Conservation (phyloP, 495 filamentous ascomycete genomes). For the Bombardia bombarda region DNA sequence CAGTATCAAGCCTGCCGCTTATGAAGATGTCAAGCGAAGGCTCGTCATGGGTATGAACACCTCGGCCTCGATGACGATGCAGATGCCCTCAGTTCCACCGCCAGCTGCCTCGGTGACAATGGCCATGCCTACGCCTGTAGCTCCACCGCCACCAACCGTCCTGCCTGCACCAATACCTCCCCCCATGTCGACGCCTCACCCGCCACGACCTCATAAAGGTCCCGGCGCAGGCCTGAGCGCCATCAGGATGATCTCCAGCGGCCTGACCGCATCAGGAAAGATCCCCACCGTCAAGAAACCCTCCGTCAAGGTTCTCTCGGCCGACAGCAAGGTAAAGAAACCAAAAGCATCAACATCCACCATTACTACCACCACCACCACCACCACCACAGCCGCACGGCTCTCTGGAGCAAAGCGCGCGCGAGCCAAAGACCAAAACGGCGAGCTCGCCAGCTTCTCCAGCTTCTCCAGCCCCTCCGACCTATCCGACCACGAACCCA, state of each 20-base stretch:
- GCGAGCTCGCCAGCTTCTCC: constrained; percentile 3
- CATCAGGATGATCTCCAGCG: constrained; percentile 21
- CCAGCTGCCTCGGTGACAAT: neutral
- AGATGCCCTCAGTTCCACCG: constrained; percentile 14
- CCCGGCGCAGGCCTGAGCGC: constrained; percentile 15
- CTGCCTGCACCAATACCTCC: neutral
- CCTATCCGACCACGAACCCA: constrained; percentile 4
- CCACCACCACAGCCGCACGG: neutral
- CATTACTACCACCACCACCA: neutral
- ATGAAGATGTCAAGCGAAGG: constrained; percentile 40
- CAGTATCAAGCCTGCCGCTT: constrained; percentile 29
- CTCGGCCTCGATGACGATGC: constrained; percentile 38
- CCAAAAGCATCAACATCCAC: constrained; percentile 11
- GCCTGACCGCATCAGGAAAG: constrained; percentile 14
- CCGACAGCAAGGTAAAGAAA: neutral
- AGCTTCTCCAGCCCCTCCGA: constrained; percentile 11
- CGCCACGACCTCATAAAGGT: neutral
- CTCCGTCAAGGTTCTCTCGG: no score
- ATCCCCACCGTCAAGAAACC: constrained; percentile 4
- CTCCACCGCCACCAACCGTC: neutral
- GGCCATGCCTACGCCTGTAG: neutral
- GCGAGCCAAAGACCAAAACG: neutral
- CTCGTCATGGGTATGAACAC: constrained; percentile 44
- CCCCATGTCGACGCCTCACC: neutral
- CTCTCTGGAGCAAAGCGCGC: neutral